Evolutionary conservation across 192 early-diverging fungal species (phyloP), one percentile per base, ranked within the genome.

Genomic region (Fimicolochytrium jonesii): DNA sequence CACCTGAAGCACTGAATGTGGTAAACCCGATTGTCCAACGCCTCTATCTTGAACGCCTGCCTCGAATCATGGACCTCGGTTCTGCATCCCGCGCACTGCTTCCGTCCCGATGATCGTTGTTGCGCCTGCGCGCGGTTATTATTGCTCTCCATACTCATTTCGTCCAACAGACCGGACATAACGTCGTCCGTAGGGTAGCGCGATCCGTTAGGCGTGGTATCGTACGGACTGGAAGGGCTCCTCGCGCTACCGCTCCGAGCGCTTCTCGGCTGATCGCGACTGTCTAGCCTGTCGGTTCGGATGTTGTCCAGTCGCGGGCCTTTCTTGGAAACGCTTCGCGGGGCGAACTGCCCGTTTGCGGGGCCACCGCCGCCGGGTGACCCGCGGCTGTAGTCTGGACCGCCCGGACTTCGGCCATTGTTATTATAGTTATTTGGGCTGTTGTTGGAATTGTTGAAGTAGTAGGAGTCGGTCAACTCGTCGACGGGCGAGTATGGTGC

Each of bases 101-200:
- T 56, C 20, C 47, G 60, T 31, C 20, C 4, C 17, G n/a, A 26
- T 59, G 25, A 47, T 30, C 46, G 33, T 4, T 30, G 4, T 18
- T 29, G 20, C 31, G 28, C 10, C 15, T 45, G 28, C 9, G 35
- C 42, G 2, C 57, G 48, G 17, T 50, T 17, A 17, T 22, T 30
- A 17, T 44, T 44, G 15, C 15, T 68, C 62, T 75, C 68, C 62
- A 75, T 67, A 37, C 20, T 20, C 56, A 76, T 67, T 29, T 60
- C 70, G 26, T 62, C 57, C 72, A 74, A 74, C 3, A 77, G 46
- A 35, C 74, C 71, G 2, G 75, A 61, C 75, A 77, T 73, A 15
- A 77, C 50, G 32, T 55, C 60, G 46, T 77, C 75, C 20, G 74
- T 66, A 0, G 60, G n/a, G n/a, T n/a, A n/a, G n/a, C n/a, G n/a